Conservation (phyloP, 768 basidiomycete genomes). For the Pulveroboletus sp. region DNA sequence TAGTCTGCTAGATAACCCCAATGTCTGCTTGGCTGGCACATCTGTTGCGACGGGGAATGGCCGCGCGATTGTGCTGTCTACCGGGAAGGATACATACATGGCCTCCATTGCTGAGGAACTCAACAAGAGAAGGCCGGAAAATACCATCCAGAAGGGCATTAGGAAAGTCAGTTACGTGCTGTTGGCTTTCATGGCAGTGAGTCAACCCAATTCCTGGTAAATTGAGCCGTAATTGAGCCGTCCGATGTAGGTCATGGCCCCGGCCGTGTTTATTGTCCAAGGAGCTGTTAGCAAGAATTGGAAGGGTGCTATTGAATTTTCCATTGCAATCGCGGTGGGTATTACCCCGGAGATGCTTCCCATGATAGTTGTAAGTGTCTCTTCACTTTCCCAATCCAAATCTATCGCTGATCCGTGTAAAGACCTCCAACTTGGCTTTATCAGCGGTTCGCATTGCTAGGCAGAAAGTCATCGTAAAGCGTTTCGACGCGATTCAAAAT, state of each 20-base stretch:
- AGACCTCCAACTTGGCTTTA: constrained; percentile 57
- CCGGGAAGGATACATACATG: constrained; percentile 33
- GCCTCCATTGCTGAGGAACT: constrained; percentile 35
- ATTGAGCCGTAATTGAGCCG: no score
- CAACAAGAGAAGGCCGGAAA: constrained; percentile 30
- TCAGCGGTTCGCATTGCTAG: constrained; percentile 53
- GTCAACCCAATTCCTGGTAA: no score
- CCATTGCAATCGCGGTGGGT: constrained; percentile 30
- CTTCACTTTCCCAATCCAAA: not conserved
- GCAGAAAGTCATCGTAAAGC: constrained; percentile 58
- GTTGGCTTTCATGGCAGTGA: constrained; percentile 29
- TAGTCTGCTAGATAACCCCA: constrained; percentile 30
- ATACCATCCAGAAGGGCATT: constrained; percentile 32
- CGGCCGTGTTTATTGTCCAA: constrained; percentile 28
- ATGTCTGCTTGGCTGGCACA: constrained; percentile 33
- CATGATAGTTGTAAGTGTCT: constrained; percentile 30
- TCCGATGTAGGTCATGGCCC: constrained; percentile 31
- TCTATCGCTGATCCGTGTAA: constrained; percentile 28
- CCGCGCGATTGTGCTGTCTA: constrained; percentile 29
- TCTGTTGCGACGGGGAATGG: constrained; percentile 34
- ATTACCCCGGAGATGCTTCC: constrained; percentile 34
- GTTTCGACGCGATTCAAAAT: constrained; percentile 61
- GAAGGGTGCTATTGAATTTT: constrained; percentile 31
- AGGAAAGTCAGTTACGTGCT: constrained; percentile 33
- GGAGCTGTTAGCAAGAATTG: constrained; percentile 31